Base-by-base conservation (phyloP, 352 stramenopile species). In the Phytopythium sindhum region DNA sequence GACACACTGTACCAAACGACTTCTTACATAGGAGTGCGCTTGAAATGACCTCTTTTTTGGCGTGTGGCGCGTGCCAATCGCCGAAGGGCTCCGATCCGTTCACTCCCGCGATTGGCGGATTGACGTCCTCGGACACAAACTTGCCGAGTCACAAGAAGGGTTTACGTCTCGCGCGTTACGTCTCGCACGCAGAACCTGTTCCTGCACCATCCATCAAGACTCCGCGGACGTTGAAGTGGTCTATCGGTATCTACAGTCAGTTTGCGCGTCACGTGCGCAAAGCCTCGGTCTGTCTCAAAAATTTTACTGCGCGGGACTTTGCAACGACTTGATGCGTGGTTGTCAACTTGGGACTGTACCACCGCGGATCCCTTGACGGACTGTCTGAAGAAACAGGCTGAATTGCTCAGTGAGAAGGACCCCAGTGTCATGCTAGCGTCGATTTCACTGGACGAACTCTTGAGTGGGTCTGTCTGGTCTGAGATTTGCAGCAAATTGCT, bases 61-160 rank as follows among this genome's bases (percentile, higher is more conserved):
- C 47, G 47, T 31, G 48, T 35, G 48, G 24, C 48, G 48, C 48
- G 14, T 55, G 48, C 48, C 48, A 55, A 55, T 55, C 5, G 12
- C 24, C 15, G 24, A n/a, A 9, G 48, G 6, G 48, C 12, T 8
- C 14, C 12, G 24, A 23, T 14, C 15, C 12, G 6, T 19, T 47
- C 41, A 47, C 41, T 19, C 19, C 15, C 15, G 41, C 19, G 41
- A 47, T 47, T 47, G 41, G 41, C 15, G 15, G 4, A 4, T 15
- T 19, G 21, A 24, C n/a, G 12, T 8, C 17, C 42, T 50, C 42
- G 3, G 42, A 21, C 42, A 50, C 42, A 50, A 50, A 28, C 42
- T 50, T 15, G 42, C 6, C 21, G 17, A 24, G 42, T 50, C 42
- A 15, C 7, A 0, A 7, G 21, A 28, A 28, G 6, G 28, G 42